phyloP scores from a whole-genome alignment of 305 asterid species.

The Caryopteris hybrid region DNA sequence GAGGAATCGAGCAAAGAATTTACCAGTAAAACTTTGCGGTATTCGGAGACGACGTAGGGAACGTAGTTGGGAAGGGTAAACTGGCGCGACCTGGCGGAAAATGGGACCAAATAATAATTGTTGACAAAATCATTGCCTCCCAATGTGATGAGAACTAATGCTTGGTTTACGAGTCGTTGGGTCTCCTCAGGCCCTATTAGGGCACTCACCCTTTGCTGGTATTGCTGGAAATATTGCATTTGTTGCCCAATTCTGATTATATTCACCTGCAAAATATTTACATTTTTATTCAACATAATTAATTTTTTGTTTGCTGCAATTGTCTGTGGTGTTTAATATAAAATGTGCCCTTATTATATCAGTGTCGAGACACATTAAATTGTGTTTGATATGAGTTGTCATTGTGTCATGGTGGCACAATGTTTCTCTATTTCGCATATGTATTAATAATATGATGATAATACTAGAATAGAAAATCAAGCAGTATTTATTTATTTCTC shows the following conservation, averaged over 20 bases:
- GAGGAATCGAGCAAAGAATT: background rate
- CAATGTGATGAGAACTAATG: conserved; percentile 67
- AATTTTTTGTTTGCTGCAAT: too few species aligned
- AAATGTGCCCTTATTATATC: too few species aligned
- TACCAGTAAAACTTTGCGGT: conserved; percentile 59
- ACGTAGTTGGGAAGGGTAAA: conserved; percentile 56
- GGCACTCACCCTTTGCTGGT: conserved; percentile 51
- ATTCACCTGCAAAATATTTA: conserved; percentile 58
- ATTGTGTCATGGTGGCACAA: too few species aligned
- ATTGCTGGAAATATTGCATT: conserved; percentile 51
- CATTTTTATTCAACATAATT: too few species aligned
- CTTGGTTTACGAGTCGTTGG: conserved; percentile 41
- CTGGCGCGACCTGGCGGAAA: conserved; percentile 69
- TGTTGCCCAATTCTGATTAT: conserved; percentile 60
- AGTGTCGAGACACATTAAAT: too few species aligned
- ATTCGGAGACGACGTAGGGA: conserved; percentile 59
- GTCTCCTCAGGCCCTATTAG: conserved; percentile 47
- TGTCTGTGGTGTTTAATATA: too few species aligned
- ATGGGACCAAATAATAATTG: conserved; percentile 69
- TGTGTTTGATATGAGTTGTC: too few species aligned
- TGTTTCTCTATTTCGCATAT: too few species aligned
- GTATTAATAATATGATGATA: too few species aligned
- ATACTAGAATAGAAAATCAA: too few species aligned
- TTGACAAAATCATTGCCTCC: conserved; percentile 93
- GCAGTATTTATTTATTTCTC: too few species aligned